Evolutionary conservation across 2,329 filamentous ascomycete species (phyloP).

Genomic region (Ophiostoma ulmi): DNA sequence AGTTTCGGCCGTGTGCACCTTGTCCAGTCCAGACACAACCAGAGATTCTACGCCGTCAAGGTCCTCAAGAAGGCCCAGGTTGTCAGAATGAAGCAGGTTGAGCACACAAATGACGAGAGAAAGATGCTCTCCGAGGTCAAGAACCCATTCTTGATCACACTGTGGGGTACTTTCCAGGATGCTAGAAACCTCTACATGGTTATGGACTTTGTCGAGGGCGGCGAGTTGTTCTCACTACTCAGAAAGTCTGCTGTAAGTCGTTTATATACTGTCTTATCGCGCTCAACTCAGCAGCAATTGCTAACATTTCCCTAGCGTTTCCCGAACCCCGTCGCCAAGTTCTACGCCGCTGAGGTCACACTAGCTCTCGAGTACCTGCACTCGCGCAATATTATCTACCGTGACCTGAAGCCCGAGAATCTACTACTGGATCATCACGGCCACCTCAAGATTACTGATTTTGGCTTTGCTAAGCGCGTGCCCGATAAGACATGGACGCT

Average conservation of each 20-base stretch:
- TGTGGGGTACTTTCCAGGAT: constrained; percentile 98
- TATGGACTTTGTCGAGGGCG: constrained; percentile 99
- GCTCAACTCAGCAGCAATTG: background rate
- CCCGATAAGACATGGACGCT: constrained; percentile 99
- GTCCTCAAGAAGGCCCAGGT: constrained; percentile 98
- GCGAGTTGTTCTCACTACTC: constrained; percentile 91
- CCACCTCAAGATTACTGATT: constrained; percentile 95
- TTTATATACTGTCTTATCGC: background rate
- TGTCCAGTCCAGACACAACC: constrained; percentile 96
- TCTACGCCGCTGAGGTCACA: constrained; percentile 96
- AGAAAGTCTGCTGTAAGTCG: constrained; percentile 78
- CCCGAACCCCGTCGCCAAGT: constrained; percentile 97
- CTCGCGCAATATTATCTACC: constrained; percentile 92
- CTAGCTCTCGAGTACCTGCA: constrained; percentile 94
- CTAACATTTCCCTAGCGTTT: constrained; percentile 63
- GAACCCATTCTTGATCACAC: constrained; percentile 93
- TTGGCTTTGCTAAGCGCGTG: constrained; percentile 96
- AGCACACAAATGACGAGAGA: constrained; percentile 97
- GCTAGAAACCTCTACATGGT: constrained; percentile 98
- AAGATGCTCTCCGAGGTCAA: constrained; percentile 95
- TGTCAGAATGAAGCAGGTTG: constrained; percentile 99
- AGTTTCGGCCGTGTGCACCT: constrained; percentile 96
- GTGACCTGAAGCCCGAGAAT: constrained; percentile 94
- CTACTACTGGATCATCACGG: constrained; percentile 86
- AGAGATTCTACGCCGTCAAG: constrained; percentile 97